A percentile compares a stretch with the other conserved stretches of the same genome.
Evolutionary conservation across 75 land plant genomes (phyloP).

Genomic region (Selaginella tamariscina): DNA sequence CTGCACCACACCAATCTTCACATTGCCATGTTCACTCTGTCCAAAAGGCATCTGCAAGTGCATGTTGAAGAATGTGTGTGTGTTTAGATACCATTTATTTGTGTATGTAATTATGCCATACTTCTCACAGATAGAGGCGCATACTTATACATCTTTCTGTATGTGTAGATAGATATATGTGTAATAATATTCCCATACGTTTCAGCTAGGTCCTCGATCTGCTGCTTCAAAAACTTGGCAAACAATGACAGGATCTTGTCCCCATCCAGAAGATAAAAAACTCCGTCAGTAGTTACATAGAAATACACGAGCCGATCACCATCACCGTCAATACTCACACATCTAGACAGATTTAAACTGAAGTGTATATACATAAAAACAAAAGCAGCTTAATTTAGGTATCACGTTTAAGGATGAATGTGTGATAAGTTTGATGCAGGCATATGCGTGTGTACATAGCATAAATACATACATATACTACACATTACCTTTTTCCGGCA

Average conservation of each 20-base stretch:
- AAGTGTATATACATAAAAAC: neutral
- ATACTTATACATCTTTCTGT: too few relatives aligned
- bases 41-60: too few relatives aligned
- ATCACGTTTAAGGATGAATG: neutral
- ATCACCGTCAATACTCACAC: conserved; percentile 97
- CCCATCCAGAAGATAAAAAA: conserved; percentile 72
- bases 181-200: too few relatives aligned
- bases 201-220: conserved; percentile 31
- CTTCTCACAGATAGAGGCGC: neutral
- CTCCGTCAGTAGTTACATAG: conserved; percentile 16
- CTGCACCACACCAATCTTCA: conserved; percentile 70
- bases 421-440: too few relatives aligned
- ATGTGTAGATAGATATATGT: too few relatives aligned
- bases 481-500: conserved; percentile 45
- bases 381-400: neutral
- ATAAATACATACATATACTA: neutral
- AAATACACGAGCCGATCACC: conserved; percentile 94
- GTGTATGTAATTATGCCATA: conserved; percentile 13
- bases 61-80: too few relatives aligned
- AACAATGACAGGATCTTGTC: conserved; percentile 87
- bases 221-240: conserved; percentile 65
- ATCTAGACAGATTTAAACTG: conserved; percentile 38
- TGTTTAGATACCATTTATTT: too few relatives aligned
- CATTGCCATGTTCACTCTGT: conserved; percentile 23
- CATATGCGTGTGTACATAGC: neutral